Percentiles rank a stretch among this genome's conserved stretches.
Conservation (phyloP, 495 filamentous ascomycete species). For the Margaritispora aquatica region DNA sequence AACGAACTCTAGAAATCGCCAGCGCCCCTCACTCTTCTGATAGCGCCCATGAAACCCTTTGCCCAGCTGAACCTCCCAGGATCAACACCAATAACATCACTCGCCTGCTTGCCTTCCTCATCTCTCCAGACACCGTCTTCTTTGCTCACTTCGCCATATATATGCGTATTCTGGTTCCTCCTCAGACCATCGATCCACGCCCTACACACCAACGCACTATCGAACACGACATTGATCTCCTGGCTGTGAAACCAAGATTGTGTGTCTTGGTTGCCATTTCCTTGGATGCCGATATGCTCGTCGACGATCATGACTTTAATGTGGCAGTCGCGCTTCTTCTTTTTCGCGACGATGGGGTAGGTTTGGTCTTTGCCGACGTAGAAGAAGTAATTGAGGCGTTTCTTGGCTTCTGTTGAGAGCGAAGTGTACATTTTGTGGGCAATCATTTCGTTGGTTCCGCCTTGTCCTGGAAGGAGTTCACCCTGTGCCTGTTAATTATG, state of each 20-base stretch:
- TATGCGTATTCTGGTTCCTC: conserved; percentile 64
- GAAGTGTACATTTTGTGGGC: conserved; percentile 49
- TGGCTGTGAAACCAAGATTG: conserved; percentile 73
- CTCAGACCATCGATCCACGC: conserved; percentile 56
- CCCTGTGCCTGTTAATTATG: conserved; percentile 33
- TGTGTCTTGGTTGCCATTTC: conserved; percentile 77
- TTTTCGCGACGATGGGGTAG: conserved; percentile 51
- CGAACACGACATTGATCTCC: conserved; percentile 70
- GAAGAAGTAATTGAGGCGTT: conserved; percentile 50
- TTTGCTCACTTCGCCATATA: conserved; percentile 49
- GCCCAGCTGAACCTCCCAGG: conserved; percentile 55
- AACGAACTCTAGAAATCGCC: neutral
- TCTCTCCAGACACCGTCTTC: conserved; percentile 60
- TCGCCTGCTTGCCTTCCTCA: conserved; percentile 43
- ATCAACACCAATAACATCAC: conserved; percentile 53
- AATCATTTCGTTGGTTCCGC: conserved; percentile 69
- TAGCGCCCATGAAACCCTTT: conserved; percentile 54
- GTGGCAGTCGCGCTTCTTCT: conserved; percentile 62
- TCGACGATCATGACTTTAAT: conserved; percentile 74
- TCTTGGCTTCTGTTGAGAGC: conserved; percentile 39
- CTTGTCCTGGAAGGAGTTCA: conserved; percentile 67
- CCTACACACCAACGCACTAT: conserved; percentile 51
- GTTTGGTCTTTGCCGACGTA: conserved; percentile 72
- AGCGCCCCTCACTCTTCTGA: conserved; percentile 51
- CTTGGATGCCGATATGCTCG: conserved; percentile 58